A percentile compares a stretch with the other conserved stretches of the same genome.
Evolutionary conservation across 1,139 yeast genomes (phyloP).

Genomic region (Suzukiozyma palmioleophila): DNA sequence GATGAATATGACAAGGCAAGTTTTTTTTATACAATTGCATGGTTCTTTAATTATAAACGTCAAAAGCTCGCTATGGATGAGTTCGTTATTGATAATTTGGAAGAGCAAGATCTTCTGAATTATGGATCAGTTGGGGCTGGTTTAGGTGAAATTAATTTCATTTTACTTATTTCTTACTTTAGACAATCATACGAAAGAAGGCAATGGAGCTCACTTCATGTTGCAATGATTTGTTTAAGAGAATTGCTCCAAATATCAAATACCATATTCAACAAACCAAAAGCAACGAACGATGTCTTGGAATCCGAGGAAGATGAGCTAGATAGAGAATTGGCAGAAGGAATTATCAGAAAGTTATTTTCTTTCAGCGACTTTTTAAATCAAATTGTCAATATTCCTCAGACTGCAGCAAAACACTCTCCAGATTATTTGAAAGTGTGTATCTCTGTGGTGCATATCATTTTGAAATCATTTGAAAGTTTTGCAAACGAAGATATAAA

Average conservation of each 20-base stretch:
- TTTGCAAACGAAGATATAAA: slow-evolving; percentile 61
- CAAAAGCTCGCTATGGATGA: slow-evolving; percentile 16
- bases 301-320: slow-evolving; percentile 46
- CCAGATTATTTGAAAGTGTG: slow-evolving; percentile 58
- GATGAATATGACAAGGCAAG: slow-evolving; percentile 38
- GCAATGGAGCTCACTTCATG: slow-evolving; percentile 60
- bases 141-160: slow-evolving; percentile 61
- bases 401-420: slow-evolving; percentile 62
- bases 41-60: slow-evolving; percentile 55
- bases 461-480: slow-evolving; percentile 64
- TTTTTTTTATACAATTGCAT: slow-evolving; percentile 60
- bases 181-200: slow-evolving; percentile 48
- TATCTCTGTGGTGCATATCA: slow-evolving; percentile 62
- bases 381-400: slow-evolving; percentile 57
- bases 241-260: slow-evolving; percentile 58
- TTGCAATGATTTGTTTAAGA: slow-evolving; percentile 64
- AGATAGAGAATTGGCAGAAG: slow-evolving; percentile 45
- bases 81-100: slow-evolving; percentile 2
- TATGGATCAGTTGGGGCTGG: slow-evolving; percentile 66
- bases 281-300: slow-evolving; percentile 9
- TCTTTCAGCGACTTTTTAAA: slow-evolving; percentile 62
- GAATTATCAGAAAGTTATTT: slow-evolving; percentile 48
- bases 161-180: slow-evolving; percentile 54
- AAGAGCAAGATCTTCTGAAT: slow-evolving; percentile 29
- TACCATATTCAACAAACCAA: slow-evolving; percentile 43